phyloP scores from a whole-genome alignment of 2,329 filamentous ascomycete genomes.

The Nemania sp. region DNA sequence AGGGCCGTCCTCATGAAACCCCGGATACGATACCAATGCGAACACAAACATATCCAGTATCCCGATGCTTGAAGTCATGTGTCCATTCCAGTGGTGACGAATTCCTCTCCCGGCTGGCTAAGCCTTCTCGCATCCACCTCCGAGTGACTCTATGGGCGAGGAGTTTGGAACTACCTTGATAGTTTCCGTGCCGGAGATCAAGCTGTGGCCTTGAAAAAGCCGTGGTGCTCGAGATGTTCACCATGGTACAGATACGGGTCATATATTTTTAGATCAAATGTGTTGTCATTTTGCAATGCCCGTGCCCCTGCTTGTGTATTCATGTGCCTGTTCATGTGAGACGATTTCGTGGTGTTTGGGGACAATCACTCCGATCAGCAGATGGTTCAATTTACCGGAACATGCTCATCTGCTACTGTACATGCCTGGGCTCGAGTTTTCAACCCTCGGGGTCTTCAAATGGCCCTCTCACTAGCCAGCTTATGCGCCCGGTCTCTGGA shows the following conservation, averaged over 20 bases:
- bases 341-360: neutral
- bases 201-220: slow-evolving; percentile 64
- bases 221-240: slow-evolving; percentile 58
- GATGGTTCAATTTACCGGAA: no score
- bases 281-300: neutral
- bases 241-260: slow-evolving; percentile 71
- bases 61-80: slow-evolving; percentile 19
- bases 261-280: slow-evolving; percentile 48
- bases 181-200: slow-evolving; percentile 63
- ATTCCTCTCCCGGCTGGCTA: slow-evolving; percentile 53
- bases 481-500: slow-evolving; percentile 51
- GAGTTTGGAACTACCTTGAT: slow-evolving; percentile 62
- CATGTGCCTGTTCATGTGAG: slow-evolving; percentile 1
- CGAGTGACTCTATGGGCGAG: slow-evolving; percentile 51
- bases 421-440: neutral
- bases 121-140: slow-evolving; percentile 56
- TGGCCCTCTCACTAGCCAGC: slow-evolving; percentile 44
- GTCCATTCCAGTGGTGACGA: slow-evolving; percentile 15
- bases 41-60: slow-evolving; percentile 34
- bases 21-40: slow-evolving; percentile 31
- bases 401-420: neutral
- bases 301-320: neutral
- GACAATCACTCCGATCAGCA: no score
- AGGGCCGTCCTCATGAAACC: slow-evolving; percentile 30
- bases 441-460: neutral